These are phyloP conservation scores for Trichaptum fuscoviolaceum DNA, from an alignment of 768 basidiomycete genomes.

Conservation along the genomic window DNA sequence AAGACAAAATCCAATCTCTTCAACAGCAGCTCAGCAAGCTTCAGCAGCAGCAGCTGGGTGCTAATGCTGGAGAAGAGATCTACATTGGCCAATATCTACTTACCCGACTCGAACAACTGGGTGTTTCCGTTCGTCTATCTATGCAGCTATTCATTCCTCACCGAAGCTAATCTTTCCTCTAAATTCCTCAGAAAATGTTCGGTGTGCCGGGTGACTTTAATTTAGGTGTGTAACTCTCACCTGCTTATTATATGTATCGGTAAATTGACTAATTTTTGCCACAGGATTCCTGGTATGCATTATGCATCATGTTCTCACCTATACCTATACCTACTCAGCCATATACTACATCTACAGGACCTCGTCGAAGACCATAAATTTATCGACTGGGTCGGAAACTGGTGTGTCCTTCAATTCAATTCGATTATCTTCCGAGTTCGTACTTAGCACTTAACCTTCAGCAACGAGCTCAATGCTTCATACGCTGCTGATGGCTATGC, in stretches of 20 bases:
- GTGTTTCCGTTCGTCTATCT: constrained; percentile 44
- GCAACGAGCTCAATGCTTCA: constrained; percentile 80
- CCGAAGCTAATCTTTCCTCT: constrained; percentile 9
- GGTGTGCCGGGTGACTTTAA: constrained; percentile 89
- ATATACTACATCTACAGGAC: constrained; percentile 43
- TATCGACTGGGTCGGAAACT: constrained; percentile 86
- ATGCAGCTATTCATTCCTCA: neutral
- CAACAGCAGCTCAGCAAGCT: constrained; percentile 28
- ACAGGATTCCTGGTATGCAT: constrained; percentile 41
- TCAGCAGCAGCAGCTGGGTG: constrained; percentile 32
- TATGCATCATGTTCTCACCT: constrained; percentile 13
- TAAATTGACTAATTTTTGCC: neutral
- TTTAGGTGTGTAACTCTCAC: constrained; percentile 36
- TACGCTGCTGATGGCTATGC: constrained; percentile 96
- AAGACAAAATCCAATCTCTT: neutral
- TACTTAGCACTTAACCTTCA: constrained; percentile 21
- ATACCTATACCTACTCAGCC: neutral
- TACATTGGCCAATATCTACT: constrained; percentile 58
- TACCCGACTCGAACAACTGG: constrained; percentile 56
- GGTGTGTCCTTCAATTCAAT: constrained; percentile 35
- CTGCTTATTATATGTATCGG: neutral
- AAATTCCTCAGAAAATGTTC: constrained; percentile 56
- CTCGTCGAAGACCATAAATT: constrained; percentile 72
- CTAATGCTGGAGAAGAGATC: constrained; percentile 36
- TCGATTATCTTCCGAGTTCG: neutral